These are phyloP conservation scores for Kwoniella dejecticola DNA, from an alignment of 768 basidiomycete genomes.

Conservation along the genomic window DNA sequence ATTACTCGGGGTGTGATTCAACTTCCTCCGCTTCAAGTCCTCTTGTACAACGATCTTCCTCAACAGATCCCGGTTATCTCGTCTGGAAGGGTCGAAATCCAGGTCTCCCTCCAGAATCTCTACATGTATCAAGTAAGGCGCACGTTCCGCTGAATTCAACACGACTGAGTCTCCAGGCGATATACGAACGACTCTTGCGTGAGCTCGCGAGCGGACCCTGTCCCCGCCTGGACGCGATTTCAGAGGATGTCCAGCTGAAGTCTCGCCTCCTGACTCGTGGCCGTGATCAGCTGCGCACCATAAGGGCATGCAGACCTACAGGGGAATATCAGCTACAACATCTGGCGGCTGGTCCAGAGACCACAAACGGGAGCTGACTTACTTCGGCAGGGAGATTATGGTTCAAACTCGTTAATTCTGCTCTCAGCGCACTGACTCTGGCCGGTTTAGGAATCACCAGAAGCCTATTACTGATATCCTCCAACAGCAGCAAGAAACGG, in stretches of 20 bases:
- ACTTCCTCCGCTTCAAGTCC: constrained; percentile 53
- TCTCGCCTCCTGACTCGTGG: constrained; percentile 56
- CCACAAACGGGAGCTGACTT: constrained; percentile 31
- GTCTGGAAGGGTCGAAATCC: constrained; percentile 82
- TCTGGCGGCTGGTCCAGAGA: background rate
- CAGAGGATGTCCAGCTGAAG: constrained; percentile 59
- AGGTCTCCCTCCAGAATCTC: constrained; percentile 88
- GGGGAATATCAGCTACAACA: background rate
- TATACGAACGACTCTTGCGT: constrained; percentile 94
- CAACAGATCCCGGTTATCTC: constrained; percentile 81
- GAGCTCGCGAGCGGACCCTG: constrained; percentile 62
- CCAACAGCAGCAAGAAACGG: constrained; percentile 81
- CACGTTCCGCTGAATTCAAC: constrained; percentile 93
- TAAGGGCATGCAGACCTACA: constrained; percentile 57
- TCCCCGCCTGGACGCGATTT: constrained; percentile 59
- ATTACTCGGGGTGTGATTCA: constrained; percentile 22
- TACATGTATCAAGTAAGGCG: constrained; percentile 87
- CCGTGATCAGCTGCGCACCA: constrained; percentile 58
- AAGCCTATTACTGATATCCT: constrained; percentile 88
- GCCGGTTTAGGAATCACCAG: constrained; percentile 91
- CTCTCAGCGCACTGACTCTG: constrained; percentile 90
- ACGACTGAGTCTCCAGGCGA: constrained; percentile 97
- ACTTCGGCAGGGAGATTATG: constrained; percentile 96
- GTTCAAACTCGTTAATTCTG: constrained; percentile 91
- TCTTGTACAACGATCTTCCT: constrained; percentile 59